Base-by-base conservation (phyloP, 78 protist species). In the Bodo saltans region DNA sequence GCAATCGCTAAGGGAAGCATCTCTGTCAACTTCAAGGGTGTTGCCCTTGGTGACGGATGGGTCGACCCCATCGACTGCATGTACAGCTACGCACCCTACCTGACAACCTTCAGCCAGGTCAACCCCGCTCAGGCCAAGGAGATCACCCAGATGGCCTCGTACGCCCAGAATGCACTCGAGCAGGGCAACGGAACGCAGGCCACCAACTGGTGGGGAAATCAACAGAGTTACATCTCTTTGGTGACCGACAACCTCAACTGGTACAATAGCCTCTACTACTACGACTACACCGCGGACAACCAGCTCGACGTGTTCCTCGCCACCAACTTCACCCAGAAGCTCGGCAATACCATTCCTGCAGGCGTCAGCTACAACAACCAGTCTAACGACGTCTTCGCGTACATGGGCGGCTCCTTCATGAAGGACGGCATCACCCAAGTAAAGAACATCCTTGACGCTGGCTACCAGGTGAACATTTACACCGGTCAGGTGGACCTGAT, bases 401-500 rank as follows among this genome's bases (percentile, higher is more conserved):
- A 12, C 68, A 12, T 40, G 21, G 21, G 25, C 30, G 83, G 69
- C 28, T 12, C 17, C 83, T 78, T 78, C 37, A 78, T 78, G 83
- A 30, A 78, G 26, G 41, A 32, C 68, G 69, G 17, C 41, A 40
- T 78, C n/a, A 23, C n/a, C 33, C 32, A 35, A 17, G 26, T 88
- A 27, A 72, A 83, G 11, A 33, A 52, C 38, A 33, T 83, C 41
- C 4, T 78, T 27, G n/a, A 29, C 28, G 32, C 12, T 30, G 37
- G 37, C 39, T 30, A 53, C 35, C 79, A 86, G 39, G 92, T 89
- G 3, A 35, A 82, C 70, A 53, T 89, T n/a, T 89, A 86, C 85
- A 79, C 72, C 47, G 92, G 92, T n/a, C 89, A 89, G 76, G 81
- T 89, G 21, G 92, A 89, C 72, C 73, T 85, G 39, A 89, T 89